phyloP scores from a whole-genome alignment of 495 filamentous ascomycete species.

The Lentithecium fluviatile region DNA sequence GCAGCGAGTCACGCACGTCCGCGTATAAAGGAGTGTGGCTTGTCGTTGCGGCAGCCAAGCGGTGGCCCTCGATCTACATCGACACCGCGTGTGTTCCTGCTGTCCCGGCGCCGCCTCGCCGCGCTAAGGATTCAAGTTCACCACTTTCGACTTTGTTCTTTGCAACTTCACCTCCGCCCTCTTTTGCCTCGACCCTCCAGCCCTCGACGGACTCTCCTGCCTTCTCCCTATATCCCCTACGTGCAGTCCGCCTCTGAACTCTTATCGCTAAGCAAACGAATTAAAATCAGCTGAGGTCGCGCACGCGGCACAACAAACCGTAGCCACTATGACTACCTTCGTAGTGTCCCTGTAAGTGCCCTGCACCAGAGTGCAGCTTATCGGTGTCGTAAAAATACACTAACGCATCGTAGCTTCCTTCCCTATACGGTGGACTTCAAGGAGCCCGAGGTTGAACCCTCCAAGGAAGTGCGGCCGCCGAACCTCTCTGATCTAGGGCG shows the following conservation, averaged over 20 bases:
- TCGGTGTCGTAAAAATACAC: background rate
- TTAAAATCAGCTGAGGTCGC: background rate
- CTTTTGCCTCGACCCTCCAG: too few species aligned
- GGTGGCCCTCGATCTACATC: too few species aligned
- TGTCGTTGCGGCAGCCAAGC: background rate
- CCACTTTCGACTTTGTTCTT: background rate
- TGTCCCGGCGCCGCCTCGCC: background rate
- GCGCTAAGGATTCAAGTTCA: background rate
- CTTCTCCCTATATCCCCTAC: background rate
- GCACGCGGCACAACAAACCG: background rate
- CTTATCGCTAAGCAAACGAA: background rate
- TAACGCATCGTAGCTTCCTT: constrained; percentile 62
- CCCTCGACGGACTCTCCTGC: background rate
- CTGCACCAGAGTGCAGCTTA: background rate
- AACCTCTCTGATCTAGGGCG: constrained; percentile 9
- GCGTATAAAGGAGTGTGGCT: background rate
- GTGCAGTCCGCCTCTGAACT: background rate
- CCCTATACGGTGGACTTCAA: constrained; percentile 85
- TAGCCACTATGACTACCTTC: constrained; percentile 36
- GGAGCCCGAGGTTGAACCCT: constrained; percentile 17
- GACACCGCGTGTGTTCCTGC: background rate
- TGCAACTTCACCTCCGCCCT: background rate
- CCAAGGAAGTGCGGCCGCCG: constrained; percentile 9
- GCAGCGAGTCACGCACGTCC: background rate
- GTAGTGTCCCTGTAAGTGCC: constrained; percentile 39